phyloP scores from a whole-genome alignment of 495 filamentous ascomycete genomes.

The Pyronema domesticum region DNA sequence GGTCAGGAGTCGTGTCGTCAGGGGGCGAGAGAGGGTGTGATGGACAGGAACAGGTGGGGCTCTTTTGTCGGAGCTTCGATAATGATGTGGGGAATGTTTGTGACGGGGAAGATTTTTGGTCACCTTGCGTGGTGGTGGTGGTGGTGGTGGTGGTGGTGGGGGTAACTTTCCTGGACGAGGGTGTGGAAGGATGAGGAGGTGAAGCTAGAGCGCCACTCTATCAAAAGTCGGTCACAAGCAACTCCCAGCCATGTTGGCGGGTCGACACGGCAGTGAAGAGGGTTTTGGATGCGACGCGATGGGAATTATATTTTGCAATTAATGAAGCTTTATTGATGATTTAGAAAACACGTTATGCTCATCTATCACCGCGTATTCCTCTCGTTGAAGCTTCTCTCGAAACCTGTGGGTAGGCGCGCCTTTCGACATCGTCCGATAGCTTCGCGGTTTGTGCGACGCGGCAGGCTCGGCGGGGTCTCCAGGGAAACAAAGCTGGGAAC shows the following conservation, averaged over 20 bases:
- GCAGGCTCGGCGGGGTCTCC: neutral
- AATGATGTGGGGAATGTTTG: neutral
- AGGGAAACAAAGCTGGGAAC: neutral
- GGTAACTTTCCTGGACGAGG: neutral
- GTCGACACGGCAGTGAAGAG: neutral
- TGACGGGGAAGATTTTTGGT: too few relatives aligned
- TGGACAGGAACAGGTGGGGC: neutral
- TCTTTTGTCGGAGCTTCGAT: too few relatives aligned
- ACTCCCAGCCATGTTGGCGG: neutral
- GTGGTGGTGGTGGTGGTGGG: too few relatives aligned
- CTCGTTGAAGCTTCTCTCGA: neutral
- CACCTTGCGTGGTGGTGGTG: too few relatives aligned
- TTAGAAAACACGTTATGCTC: neutral
- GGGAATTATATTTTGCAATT: neutral
- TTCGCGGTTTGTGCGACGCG: neutral
- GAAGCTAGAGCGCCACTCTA: neutral
- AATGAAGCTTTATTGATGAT: neutral
- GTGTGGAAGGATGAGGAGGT: conserved; percentile 1
- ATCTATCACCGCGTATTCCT: neutral
- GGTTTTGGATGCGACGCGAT: neutral
- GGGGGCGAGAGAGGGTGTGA: neutral
- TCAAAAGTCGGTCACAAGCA: neutral
- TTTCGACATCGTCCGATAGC: neutral
- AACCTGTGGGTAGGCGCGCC: neutral
- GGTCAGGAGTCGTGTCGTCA: conserved; percentile 1